Percentiles rank a stretch among this genome's conserved stretches.
These are phyloP conservation scores for Neospermospora avenae DNA, from an alignment of 2,329 filamentous ascomycete genomes.

Conservation along the genomic window DNA sequence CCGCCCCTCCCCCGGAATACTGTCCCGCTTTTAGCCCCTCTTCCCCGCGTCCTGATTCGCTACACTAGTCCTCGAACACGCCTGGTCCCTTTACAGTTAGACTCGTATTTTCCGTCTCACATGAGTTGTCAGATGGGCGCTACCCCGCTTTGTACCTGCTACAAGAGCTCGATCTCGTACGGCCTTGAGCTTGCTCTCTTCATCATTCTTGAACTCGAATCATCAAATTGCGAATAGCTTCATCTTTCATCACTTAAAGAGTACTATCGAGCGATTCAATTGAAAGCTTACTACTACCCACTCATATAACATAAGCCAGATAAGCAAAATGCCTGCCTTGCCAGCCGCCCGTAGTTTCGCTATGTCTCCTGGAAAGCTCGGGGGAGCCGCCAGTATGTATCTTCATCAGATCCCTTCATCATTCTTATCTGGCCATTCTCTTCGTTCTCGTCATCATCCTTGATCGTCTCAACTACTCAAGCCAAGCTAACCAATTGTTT, in stretches of 20 bases:
- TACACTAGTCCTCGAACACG: neutral
- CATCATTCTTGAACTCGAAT: neutral
- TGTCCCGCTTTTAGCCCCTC: slow-evolving; percentile 9
- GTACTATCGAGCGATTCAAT: neutral
- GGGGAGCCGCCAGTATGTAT: slow-evolving; percentile 4
- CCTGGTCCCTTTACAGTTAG: neutral
- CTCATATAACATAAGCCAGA: neutral
- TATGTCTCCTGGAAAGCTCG: slow-evolving; percentile 9
- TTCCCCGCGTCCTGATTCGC: slow-evolving; percentile 11
- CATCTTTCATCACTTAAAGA: neutral
- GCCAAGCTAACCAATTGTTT: too few relatives aligned
- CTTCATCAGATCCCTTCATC: neutral
- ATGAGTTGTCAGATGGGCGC: neutral
- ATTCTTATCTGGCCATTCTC: too few relatives aligned
- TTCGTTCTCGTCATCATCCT: too few relatives aligned
- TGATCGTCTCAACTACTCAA: too few relatives aligned
- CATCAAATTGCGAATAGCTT: neutral
- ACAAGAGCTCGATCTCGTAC: neutral
- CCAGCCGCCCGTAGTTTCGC: slow-evolving; percentile 8
- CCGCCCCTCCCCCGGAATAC: neutral
- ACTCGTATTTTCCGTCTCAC: neutral
- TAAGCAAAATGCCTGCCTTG: slow-evolving; percentile 4
- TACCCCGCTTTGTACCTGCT: slow-evolving; percentile 7
- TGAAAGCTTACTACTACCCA: neutral
- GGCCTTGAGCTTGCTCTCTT: neutral